Conservation (phyloP, 2,329 filamentous ascomycete genomes). For the Exophiala alcalophila region DNA sequence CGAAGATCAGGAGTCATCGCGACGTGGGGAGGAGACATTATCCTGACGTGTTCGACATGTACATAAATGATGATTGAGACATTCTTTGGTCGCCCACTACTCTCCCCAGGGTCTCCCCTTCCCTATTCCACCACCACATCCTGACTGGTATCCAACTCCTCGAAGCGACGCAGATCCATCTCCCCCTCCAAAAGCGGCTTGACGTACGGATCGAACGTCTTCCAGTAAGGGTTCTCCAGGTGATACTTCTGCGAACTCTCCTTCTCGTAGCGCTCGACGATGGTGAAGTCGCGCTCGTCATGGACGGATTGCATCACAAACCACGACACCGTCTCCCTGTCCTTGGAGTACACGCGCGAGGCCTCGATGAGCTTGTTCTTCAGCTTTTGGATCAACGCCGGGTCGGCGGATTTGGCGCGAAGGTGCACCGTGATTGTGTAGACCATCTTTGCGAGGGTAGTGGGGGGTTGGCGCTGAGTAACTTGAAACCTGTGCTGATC, state of each 20-base stretch:
- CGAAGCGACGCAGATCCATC: conserved; percentile 67
- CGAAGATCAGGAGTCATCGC: conserved; percentile 53
- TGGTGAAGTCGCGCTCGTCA: conserved; percentile 68
- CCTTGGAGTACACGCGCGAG: conserved; percentile 67
- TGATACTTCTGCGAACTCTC: conserved; percentile 64
- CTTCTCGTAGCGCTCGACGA: conserved; percentile 69
- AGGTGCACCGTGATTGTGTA: conserved; percentile 42
- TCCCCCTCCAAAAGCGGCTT: conserved; percentile 61
- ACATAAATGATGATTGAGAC: conserved; percentile 43
- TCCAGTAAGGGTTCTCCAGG: conserved; percentile 68
- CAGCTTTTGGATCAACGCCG: conserved; percentile 62
- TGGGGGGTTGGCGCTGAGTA: too few relatives aligned
- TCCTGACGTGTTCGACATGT: conserved; percentile 48
- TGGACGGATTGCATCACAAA: conserved; percentile 73
- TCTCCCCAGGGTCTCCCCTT: too few relatives aligned
- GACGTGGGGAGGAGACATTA: conserved; percentile 51
- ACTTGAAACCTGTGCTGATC: too few relatives aligned
- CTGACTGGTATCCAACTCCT: conserved; percentile 59
- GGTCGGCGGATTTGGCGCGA: conserved; percentile 64
- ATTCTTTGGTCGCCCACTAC: too few relatives aligned
- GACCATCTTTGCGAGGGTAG: conserved; percentile 21
- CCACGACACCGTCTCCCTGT: conserved; percentile 69
- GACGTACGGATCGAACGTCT: conserved; percentile 68
- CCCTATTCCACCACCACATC: conserved; percentile 27
- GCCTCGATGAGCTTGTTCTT: conserved; percentile 72